Conservation (phyloP, 352 stramenopile genomes). For the Phytophthora sp. region DNA sequence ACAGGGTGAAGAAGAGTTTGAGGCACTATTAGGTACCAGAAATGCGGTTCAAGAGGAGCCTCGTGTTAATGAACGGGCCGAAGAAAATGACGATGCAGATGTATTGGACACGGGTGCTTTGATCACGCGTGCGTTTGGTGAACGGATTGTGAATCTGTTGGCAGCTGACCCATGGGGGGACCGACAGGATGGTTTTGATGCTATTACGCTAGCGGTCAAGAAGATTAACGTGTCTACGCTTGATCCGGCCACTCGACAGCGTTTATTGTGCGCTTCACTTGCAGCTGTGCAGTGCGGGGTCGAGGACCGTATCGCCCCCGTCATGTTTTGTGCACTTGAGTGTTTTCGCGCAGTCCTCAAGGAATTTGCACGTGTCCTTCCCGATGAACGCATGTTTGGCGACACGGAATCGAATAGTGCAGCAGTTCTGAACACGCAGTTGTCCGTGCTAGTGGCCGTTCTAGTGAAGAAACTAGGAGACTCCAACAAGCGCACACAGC, state of each 20-base stretch:
- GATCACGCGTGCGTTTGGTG: slow-evolving; percentile 74
- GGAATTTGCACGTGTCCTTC: slow-evolving; percentile 57
- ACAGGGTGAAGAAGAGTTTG: slow-evolving; percentile 10
- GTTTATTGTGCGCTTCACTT: slow-evolving; percentile 70
- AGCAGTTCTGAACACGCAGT: slow-evolving; percentile 58
- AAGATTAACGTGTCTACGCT: slow-evolving; percentile 54
- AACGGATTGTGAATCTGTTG: slow-evolving; percentile 69
- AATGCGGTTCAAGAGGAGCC: slow-evolving; percentile 1
- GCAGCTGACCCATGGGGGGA: slow-evolving; percentile 81
- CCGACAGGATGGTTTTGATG: slow-evolving; percentile 80
- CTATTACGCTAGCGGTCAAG: slow-evolving; percentile 69
- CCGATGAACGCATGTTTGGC: slow-evolving; percentile 45
- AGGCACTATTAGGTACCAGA: too few species aligned
- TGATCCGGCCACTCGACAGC: slow-evolving; percentile 44
- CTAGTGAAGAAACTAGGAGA: slow-evolving; percentile 74
- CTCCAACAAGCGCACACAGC: slow-evolving; percentile 85
- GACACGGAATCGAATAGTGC: slow-evolving; percentile 33
- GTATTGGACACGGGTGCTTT: slow-evolving; percentile 65
- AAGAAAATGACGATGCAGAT: slow-evolving; percentile 25
- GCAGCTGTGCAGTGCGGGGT: slow-evolving; percentile 75
- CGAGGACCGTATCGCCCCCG: slow-evolving; percentile 75
- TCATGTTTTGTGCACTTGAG: slow-evolving; percentile 87
- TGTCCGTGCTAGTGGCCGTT: slow-evolving; percentile 55
- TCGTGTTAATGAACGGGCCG: slow-evolving; percentile 4
- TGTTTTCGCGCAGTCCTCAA: slow-evolving; percentile 71